phyloP scores from a whole-genome alignment of 306 rosid species.

The Glycine soja region DNA sequence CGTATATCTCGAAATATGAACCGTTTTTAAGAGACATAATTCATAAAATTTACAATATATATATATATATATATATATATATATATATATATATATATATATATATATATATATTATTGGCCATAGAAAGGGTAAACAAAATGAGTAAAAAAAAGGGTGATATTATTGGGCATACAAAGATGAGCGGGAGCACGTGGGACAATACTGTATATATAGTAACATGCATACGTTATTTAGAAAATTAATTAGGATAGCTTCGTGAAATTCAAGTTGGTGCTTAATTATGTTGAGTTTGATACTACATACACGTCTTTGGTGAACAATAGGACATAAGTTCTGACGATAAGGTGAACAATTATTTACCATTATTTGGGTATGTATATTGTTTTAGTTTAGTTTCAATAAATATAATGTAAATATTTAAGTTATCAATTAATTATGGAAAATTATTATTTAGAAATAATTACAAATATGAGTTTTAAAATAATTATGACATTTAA shows the following conservation, averaged over 20 bases:
- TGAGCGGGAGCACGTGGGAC: neutral
- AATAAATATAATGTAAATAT: too few relatives aligned
- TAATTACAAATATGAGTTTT: too few relatives aligned
- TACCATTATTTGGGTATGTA: neutral
- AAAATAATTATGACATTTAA: too few relatives aligned
- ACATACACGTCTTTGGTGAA: too few relatives aligned
- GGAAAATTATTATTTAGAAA: too few relatives aligned
- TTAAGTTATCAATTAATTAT: neutral
- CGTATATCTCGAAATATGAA: neutral
- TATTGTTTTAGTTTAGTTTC: neutral
- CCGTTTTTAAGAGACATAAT: neutral
- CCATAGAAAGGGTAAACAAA: neutral
- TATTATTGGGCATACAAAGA: neutral
- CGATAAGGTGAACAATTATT: neutral
- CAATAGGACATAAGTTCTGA: neutral
- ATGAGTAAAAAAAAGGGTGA: too few relatives aligned
- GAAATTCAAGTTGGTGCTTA: neutral
- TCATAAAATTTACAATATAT: too few relatives aligned
- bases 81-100: too few relatives aligned
- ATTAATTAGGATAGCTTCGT: too few relatives aligned
- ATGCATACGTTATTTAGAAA: too few relatives aligned
- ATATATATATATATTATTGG: neutral
- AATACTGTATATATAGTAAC: neutral
- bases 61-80: neutral
- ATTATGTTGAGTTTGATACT: too few relatives aligned